phyloP scores from a whole-genome alignment of 306 rosid genomes.

The Inga laurina region DNA sequence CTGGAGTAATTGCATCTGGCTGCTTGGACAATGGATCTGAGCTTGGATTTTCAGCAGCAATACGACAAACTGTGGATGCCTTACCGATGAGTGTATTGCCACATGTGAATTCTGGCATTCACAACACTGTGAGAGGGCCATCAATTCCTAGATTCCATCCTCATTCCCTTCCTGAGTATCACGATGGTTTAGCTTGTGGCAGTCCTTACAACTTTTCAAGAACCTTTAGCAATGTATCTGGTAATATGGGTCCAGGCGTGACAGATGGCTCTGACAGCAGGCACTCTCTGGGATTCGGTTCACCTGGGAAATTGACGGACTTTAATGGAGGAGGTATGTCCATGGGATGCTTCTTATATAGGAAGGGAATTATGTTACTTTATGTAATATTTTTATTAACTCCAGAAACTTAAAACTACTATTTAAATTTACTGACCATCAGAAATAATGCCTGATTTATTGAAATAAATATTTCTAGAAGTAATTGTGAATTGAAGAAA shows the following conservation, averaged over 20 bases:
- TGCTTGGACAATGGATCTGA: slow-evolving; percentile 55
- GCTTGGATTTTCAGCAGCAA: slow-evolving; percentile 54
- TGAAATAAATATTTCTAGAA: slow-evolving; percentile 23
- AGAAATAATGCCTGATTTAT: slow-evolving; percentile 20
- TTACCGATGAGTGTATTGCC: slow-evolving; percentile 44
- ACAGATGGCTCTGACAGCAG: slow-evolving; percentile 55
- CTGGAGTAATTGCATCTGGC: slow-evolving; percentile 52
- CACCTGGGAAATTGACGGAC: slow-evolving; percentile 57
- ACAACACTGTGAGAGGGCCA: slow-evolving; percentile 49
- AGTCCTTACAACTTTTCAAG: slow-evolving; percentile 47
- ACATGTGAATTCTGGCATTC: slow-evolving; percentile 52
- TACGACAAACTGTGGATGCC: slow-evolving; percentile 43
- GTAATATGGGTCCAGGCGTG: slow-evolving; percentile 53
- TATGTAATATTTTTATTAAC: not conserved
- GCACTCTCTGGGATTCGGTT: slow-evolving; percentile 50
- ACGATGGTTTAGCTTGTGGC: slow-evolving; percentile 58
- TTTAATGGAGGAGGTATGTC: slow-evolving; percentile 66
- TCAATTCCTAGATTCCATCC: slow-evolving; percentile 58
- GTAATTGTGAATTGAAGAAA: slow-evolving; percentile 17
- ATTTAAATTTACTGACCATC: slow-evolving; percentile 16
- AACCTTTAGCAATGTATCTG: slow-evolving; percentile 43
- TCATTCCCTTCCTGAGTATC: slow-evolving; percentile 75
- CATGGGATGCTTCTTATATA: not conserved
- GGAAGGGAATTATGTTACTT: not conserved
- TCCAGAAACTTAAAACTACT: not conserved